These are phyloP conservation scores for Nemania bipapillata DNA, from an alignment of 2,329 filamentous ascomycete genomes.

Conservation along the genomic window DNA sequence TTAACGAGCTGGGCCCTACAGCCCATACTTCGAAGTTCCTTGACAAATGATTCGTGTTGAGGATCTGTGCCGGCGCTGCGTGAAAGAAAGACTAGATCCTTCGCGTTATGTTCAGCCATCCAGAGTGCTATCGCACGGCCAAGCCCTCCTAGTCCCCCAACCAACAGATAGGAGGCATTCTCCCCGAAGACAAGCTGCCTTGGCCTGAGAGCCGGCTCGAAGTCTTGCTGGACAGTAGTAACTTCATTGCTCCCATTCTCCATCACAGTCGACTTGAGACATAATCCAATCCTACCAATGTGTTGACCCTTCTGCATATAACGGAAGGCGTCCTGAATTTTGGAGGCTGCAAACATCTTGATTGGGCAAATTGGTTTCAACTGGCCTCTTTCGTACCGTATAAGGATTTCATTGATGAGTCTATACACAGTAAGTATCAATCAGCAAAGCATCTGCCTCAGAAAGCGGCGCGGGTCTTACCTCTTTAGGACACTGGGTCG, in stretches of 20 bases:
- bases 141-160: conserved; percentile 42
- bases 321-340: background rate
- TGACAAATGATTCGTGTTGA: conserved; percentile 21
- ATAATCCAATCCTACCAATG: background rate
- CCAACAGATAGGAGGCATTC: conserved; percentile 38
- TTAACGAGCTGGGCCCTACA: background rate
- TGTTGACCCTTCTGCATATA: conserved; percentile 4
- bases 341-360: background rate
- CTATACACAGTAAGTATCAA: too few relatives aligned
- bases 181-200: background rate
- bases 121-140: conserved; percentile 35
- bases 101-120: conserved; percentile 40
- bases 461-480: too few relatives aligned
- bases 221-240: background rate
- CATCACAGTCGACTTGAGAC: background rate
- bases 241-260: too few relatives aligned
- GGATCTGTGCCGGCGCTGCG: conserved; percentile 20
- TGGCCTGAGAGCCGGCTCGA: background rate
- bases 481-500: background rate
- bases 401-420: background rate
- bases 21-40: conserved; percentile 35
- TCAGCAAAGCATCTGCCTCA: too few relatives aligned
- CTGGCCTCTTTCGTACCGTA: background rate
- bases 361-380: background rate
- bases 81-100: conserved; percentile 24